phyloP scores from a whole-genome alignment of 306 rosid genomes.

The Betula pendula region DNA sequence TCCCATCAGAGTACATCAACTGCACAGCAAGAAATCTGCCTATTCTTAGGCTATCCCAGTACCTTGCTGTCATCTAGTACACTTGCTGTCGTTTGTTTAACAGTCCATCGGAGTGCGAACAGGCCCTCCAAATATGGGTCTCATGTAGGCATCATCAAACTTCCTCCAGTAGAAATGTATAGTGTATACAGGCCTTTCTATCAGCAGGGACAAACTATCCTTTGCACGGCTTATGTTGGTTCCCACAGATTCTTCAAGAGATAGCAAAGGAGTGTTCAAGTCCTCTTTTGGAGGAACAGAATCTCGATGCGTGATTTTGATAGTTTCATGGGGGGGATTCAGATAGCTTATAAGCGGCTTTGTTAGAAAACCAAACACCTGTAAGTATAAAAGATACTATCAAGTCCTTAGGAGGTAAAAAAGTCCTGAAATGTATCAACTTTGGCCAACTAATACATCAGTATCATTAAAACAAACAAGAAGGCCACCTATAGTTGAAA shows the following conservation, averaged over 20 bases:
- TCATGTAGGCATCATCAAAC: constrained; percentile 86
- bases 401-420: neutral
- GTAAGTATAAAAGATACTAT: constrained; percentile 10
- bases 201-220: constrained; percentile 69
- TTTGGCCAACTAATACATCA: neutral
- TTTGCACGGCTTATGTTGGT: constrained; percentile 71
- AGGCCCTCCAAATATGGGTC: constrained; percentile 90
- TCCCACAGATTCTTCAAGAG: constrained; percentile 63
- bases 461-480: neutral
- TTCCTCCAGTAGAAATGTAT: constrained; percentile 79
- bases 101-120: constrained; percentile 21
- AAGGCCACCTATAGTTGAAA: neutral
- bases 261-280: constrained; percentile 64
- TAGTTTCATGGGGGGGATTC: constrained; percentile 45
- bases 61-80: constrained; percentile 1
- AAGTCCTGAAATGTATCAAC: neutral
- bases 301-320: constrained; percentile 24
- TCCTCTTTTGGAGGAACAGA: constrained; percentile 41
- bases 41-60: constrained; percentile 5
- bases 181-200: constrained; percentile 77
- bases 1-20: neutral
- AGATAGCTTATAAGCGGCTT: constrained; percentile 69
- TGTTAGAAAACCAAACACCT: constrained; percentile 83
- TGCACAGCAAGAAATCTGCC: neutral
- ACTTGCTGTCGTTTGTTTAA: constrained; percentile 21